phyloP scores from a whole-genome alignment of 441 rosid species.

The Populus hybrid region DNA sequence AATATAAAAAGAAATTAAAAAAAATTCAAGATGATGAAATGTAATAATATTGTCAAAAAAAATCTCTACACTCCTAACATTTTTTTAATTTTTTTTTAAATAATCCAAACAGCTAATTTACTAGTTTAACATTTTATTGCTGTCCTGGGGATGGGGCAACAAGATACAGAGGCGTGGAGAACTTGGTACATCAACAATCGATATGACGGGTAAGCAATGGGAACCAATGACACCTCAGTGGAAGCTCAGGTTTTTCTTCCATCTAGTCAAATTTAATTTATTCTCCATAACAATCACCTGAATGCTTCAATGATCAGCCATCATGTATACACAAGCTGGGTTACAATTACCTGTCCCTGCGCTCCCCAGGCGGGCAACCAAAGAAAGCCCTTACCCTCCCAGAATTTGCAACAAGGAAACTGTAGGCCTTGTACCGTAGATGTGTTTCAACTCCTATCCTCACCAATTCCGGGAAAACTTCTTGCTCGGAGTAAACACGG shows the following conservation, averaged over 20 bases:
- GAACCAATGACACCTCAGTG: no score
- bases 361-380: conserved; percentile 25
- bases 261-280: background rate
- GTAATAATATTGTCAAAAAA: no score
- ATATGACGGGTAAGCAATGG: no score
- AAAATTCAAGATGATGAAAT: no score
- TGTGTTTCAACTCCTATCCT: conserved; percentile 20
- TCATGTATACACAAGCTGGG: background rate
- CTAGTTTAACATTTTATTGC: no score
- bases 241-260: background rate
- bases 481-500: conserved; percentile 24
- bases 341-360: background rate
- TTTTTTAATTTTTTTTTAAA: no score
- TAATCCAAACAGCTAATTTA: no score
- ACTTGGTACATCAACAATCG: no score
- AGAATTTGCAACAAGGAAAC: conserved; percentile 23
- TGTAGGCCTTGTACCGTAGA: conserved; percentile 21
- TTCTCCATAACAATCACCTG: background rate
- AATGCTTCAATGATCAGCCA: background rate
- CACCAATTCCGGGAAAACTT: conserved; percentile 26
- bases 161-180: no score
- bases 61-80: no score
- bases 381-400: conserved; percentile 22
- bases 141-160: no score
- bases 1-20: no score